Base-by-base conservation (phyloP, 306 rosid species). In the Cucurbita pepo region DNA sequence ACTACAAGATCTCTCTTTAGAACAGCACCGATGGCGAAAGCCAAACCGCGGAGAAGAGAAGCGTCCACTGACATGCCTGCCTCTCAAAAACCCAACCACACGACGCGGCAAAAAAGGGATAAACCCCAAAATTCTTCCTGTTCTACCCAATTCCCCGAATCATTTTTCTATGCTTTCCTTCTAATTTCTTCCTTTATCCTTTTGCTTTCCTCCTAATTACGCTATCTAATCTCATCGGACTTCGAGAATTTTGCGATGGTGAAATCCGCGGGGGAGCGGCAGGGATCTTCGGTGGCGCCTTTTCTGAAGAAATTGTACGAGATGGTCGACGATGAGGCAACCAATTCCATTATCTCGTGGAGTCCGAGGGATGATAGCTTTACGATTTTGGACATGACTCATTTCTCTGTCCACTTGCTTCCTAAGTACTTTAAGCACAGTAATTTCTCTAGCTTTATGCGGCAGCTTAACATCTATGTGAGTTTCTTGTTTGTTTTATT, bases 391-490 rank as follows among this genome's bases (percentile, higher is more conserved):
- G 90, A 92, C 53, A 54, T 84, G 72, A 81, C 94, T 22, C 79
- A 80, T 14, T 92, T 92, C 86, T 86, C 92, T 50, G 77, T 88
- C 54, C 54, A 70, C 9, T 80, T 92, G 75, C 95, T 92, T 43
- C 95, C 97, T 0, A 60, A 62, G 53, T 85, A 79, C 66, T 92
- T 92, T 78, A 92, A 92, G 83, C 97, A 92, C 83, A 86, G 83
- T 82, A 92, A 92, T 71, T 86, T 88, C 81, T 88, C 97, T 37
- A 92, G 96, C 79, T 92, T 92, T 84, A 84, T 92, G 86, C 73
- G 97, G 47, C 97, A 92, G 58, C 97, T 92, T 82, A 92, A 92
- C 73, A 89, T 89, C 76, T 89, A 92, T 70, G 97, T 91, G 10
- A 48, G 83, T 77, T 12, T 15, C 41, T 59, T 77, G 43, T 45